These are phyloP conservation scores for Allium fistulosum DNA, from an alignment of 106 monocot species.

Conservation along the genomic window DNA sequence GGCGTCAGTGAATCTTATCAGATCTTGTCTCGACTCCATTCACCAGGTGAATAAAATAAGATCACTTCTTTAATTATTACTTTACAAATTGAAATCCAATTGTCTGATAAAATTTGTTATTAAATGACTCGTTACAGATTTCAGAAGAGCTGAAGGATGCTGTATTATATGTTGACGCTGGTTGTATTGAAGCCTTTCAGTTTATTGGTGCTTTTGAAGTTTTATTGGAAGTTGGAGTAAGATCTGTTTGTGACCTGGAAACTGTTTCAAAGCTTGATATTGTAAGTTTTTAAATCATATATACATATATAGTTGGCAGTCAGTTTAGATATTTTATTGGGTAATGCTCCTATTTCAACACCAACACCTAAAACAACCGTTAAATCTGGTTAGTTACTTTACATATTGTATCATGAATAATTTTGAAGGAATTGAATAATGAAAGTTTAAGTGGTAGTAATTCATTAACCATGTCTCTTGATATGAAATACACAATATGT, in stretches of 20 bases:
- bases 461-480: too few species aligned
- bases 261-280: slow-evolving; percentile 63
- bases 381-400: too few species aligned
- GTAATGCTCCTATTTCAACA: too few species aligned
- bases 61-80: background rate
- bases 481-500: too few species aligned
- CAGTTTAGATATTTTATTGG: too few species aligned
- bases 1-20: slow-evolving; percentile 72
- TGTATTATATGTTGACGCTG: slow-evolving; percentile 74
- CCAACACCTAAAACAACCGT: too few species aligned
- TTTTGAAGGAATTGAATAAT: too few species aligned
- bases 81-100: background rate
- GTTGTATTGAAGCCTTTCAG: slow-evolving; percentile 69
- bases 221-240: slow-evolving; percentile 65
- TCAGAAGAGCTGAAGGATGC: slow-evolving; percentile 58
- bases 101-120: background rate
- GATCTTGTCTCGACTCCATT: slow-evolving; percentile 77
- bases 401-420: too few species aligned
- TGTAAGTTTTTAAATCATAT: slow-evolving; percentile 35
- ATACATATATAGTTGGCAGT: too few species aligned
- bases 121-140: slow-evolving; percentile 26
- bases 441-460: too few species aligned
- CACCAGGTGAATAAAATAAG: slow-evolving; percentile 42
- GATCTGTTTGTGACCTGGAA: slow-evolving; percentile 77
- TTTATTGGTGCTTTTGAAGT: slow-evolving; percentile 65